phyloP scores from a whole-genome alignment of 2,329 filamentous ascomycete species.

The Teratosphaeriaceae sp. region DNA sequence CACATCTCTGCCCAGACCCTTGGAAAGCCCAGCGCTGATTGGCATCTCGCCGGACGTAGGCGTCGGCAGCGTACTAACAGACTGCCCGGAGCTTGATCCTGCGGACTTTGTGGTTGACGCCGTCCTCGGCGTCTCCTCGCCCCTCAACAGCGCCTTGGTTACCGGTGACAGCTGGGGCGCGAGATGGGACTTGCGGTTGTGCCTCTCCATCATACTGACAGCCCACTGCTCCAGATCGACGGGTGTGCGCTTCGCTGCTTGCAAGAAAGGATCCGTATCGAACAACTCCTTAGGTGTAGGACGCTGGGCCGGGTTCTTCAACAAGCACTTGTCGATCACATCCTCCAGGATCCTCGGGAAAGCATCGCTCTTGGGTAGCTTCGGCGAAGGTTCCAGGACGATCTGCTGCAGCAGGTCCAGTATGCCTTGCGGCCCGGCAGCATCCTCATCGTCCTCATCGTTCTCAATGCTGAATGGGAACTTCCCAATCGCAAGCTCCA shows the following conservation, averaged over 20 bases:
- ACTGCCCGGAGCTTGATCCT: neutral
- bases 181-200: slow-evolving; percentile 92
- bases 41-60: slow-evolving; percentile 25
- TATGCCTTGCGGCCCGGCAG: slow-evolving; percentile 78
- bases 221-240: slow-evolving; percentile 94
- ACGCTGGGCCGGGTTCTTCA: slow-evolving; percentile 80
- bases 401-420: slow-evolving; percentile 95
- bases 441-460: slow-evolving; percentile 63
- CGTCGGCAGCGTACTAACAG: slow-evolving; percentile 16
- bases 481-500: slow-evolving; percentile 96
- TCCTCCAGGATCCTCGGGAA: slow-evolving; percentile 94
- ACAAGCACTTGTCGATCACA: slow-evolving; percentile 92
- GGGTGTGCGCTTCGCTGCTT: slow-evolving; percentile 92
- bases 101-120: slow-evolving; percentile 1
- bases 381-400: slow-evolving; percentile 90
- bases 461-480: slow-evolving; percentile 89
- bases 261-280: slow-evolving; percentile 87
- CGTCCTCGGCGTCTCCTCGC: slow-evolving; percentile 18
- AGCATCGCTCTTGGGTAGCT: slow-evolving; percentile 90
- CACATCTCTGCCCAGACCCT: slow-evolving; percentile 9
- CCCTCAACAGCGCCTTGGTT: slow-evolving; percentile 66
- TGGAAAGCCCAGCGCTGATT: slow-evolving; percentile 10
- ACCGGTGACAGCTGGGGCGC: slow-evolving; percentile 72
- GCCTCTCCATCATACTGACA: slow-evolving; percentile 83
- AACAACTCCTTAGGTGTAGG: slow-evolving; percentile 92